Base-by-base conservation (phyloP, 768 basidiomycete genomes). In the Pisolithus albus region DNA sequence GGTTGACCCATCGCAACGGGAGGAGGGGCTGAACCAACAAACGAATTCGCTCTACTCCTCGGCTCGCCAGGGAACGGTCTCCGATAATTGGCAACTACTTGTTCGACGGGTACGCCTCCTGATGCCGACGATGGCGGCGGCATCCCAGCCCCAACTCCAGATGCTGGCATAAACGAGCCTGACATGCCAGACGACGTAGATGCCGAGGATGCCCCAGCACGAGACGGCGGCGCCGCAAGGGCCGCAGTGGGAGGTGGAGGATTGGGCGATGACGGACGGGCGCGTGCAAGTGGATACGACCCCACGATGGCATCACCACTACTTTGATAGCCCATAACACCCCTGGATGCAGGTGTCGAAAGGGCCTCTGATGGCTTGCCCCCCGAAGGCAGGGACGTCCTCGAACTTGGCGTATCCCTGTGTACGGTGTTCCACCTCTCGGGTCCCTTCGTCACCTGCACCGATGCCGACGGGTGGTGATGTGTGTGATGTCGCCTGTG, bases 21-120 rank as follows among this genome's bases (percentile, higher is more conserved):
- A 53, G 67, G 61, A 49, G 61, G 53, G 59, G 59, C 65, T 26
- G 69, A 59, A 5, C 70, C 70, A 19, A 64, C 59, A 46, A 64
- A 70, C 59, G 79, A 86, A 56, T 75, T 78, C 47, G 75, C 73
- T 42, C 80, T 71, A 61, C 79, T 82, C 23, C 80, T 70, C 7
- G 76, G 73, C 64, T 96, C 94, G 4, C 92, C 93, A 6, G 93
- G 94, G 63, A 97, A 79, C 1, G 85, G 80, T 60, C 92, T 91
- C 24, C 84, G 80, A 61, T 97, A 97, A 56, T 82, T 77, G 1
- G 74, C 73, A 16, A 92, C 67, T 7, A 92, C 83, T n/a, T 82
- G 80, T 51, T 88, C 83, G 16, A 91, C 81, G 0, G 79, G 74
- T n/a, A 82, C 76, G 37, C 74, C 64, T 1, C 75, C 75, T 7